A percentile compares a stretch with the other conserved stretches of the same genome.
Evolutionary conservation across 495 filamentous ascomycete genomes (phyloP).

Genomic region (Aspergillus olivimuriae): DNA sequence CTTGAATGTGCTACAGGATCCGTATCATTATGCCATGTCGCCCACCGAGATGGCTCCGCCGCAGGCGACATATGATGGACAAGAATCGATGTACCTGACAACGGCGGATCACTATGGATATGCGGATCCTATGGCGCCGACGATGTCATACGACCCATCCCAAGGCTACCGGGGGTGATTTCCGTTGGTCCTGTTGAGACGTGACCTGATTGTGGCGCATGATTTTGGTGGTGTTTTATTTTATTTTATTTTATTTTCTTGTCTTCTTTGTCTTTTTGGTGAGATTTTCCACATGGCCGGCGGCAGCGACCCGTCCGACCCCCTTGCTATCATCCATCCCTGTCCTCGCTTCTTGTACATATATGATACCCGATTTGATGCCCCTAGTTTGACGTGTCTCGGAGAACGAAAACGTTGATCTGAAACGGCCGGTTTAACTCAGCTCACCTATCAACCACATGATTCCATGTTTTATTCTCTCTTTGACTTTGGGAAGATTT

Average conservation of each 20-base stretch:
- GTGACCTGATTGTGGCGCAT: no score
- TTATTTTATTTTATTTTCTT: background rate
- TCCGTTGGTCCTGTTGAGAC: no score
- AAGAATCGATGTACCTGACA: constrained; percentile 11
- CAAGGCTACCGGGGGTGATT: constrained; percentile 13
- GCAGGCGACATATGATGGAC: constrained; percentile 9
- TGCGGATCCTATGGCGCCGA: constrained; percentile 9
- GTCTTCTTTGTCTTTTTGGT: background rate
- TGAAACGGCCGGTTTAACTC: background rate
- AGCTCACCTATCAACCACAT: background rate
- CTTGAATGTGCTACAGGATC: constrained; percentile 19
- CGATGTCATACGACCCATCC: constrained; percentile 9
- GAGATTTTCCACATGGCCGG: no score
- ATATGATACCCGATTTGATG: background rate
- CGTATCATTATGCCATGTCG: constrained; percentile 17
- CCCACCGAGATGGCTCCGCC: constrained; percentile 15
- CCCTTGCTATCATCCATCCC: background rate
- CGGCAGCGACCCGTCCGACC: background rate
- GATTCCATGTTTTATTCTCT: background rate
- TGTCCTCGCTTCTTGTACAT: background rate
- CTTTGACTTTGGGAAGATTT: no score
- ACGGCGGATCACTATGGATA: constrained; percentile 11
- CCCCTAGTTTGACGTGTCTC: background rate
- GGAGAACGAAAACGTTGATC: background rate
- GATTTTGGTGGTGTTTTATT: no score